Percentiles rank a stretch among this genome's conserved stretches.
Conservation (phyloP, 78 protist species). For the Emiliania huxleyi region DNA sequence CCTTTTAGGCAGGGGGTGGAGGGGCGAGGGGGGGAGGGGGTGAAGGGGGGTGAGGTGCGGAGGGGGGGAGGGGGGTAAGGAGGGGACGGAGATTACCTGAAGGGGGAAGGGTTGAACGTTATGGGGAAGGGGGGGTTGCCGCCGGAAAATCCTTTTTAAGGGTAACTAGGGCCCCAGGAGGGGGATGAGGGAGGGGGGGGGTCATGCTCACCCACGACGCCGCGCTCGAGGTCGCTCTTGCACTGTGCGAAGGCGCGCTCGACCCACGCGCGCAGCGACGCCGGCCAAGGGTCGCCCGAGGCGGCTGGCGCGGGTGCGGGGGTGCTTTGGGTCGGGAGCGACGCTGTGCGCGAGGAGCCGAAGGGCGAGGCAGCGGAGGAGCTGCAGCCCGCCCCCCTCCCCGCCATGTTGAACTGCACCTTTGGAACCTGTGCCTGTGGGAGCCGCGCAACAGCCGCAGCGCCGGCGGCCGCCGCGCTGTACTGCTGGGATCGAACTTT, state of each 20-base stretch:
- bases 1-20: no score
- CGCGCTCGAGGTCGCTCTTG: not conserved
- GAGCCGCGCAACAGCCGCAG: no score
- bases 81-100: no score
- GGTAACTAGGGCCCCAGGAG: not conserved
- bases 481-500: no score
- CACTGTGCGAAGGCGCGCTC: constrained; percentile 10
- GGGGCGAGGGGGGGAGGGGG: no score
- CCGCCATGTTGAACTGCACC: no score
- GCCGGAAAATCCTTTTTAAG: not conserved
- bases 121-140: not conserved
- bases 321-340: not conserved
- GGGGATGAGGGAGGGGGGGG: not conserved
- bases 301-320: not conserved
- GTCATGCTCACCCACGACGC: not conserved
- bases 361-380: no score
- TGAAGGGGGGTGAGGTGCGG: no score
- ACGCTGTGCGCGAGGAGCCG: not conserved
- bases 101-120: not conserved
- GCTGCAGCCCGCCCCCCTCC: no score
- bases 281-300: not conserved
- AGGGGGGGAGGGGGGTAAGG: no score
- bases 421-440: no score
- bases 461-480: no score
- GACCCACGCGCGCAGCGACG: not conserved